Evolutionary conservation across 2,329 filamentous ascomycete species (phyloP), one percentile per base, ranked within the genome.

Genomic region (Alternaria burnsii): DNA sequence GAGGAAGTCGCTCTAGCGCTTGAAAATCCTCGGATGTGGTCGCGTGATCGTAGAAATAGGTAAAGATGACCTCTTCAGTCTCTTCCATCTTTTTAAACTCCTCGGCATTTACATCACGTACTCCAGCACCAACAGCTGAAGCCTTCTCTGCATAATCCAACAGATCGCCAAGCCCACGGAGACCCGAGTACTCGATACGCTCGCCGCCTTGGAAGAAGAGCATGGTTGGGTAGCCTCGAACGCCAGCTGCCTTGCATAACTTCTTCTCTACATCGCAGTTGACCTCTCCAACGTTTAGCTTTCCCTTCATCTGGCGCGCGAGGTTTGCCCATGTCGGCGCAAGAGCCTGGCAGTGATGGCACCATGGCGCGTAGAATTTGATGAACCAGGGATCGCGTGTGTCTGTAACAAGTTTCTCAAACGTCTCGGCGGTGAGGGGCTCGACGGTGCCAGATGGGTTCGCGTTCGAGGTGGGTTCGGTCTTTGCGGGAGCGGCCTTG

Each of bases 321-420:
- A 99, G 88, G 72, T 94, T 91, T 63, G 88, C 84, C 95, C 95
- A 99, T 66, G 89, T 93, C 3, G 95, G 91, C 36, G 91, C 92
- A 85, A 99, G 88, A 38, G 92, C 92, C 80, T 97, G 92, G 79
- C 96, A 99, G 80, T 99, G 95, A 69, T 89, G 88, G 78, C 95
- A 99, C 95, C 94, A 98, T 6, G 95, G 96, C 18, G 93, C 94
- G 77, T 97, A 98, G 78, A 99, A 98, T 80, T 99, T 99, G 84
- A 99, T 89, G 75, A 99, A 97, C 95, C 95, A 99, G 6, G 94
- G 90, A 65, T 98, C 93, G 65, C 91, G 88, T 0, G 93, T 93
- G 76, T 89, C 91, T 3, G 93, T 97, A 47, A 99, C 94, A 38
- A 90, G 83, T 59, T 87, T 88, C 76, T 96, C 90, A 82, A 99